Evolutionary conservation across 2,329 filamentous ascomycete species (phyloP), one percentile per base, ranked within the genome.

Genomic region (Nothophoma quercina): DNA sequence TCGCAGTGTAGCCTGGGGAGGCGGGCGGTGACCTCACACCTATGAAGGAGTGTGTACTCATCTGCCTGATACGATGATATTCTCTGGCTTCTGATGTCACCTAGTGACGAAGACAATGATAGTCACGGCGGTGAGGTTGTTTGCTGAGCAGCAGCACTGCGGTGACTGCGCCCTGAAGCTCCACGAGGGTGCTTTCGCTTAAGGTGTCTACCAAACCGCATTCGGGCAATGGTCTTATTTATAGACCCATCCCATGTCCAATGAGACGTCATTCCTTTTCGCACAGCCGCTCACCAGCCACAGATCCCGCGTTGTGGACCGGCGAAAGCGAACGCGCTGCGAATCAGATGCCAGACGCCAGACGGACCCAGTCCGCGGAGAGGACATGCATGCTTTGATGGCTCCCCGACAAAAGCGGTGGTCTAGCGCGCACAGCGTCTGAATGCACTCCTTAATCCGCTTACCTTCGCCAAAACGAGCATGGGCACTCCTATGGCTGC

Each of bases 201-300:
- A 56, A 16, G 28, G 43, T 51, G 8, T 51, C 38, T 8, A 19
- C 62, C 34, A 48, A 34, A 35, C 51, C 25, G 5, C 10, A 45
- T 63, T n/a, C 42, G 50, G 64, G 58, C 49, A 65, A 65, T 67
- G 64, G 60, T 65, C 47, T 25, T 41, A 47, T 52, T 45, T 47
- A 53, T 63, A 63, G 60, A 53, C 52, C 9, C 28, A 5, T 33
- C 35, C 10, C 42, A 30, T 36, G 41, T 45, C 63, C 61, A 67
- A 65, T 64, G 32, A 42, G 25, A 51, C 44, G 43, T 52, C 58
- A 35, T 38, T 0, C 8, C 1, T 3, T 2, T 9, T 5, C n/a
- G 58, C 60, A 65, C 63, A 62, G 67, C 64, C 63, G 53, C 62
- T 51, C 63, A 59, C 59, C 59, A 67, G 67, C 63, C 67, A 66